Evolutionary conservation across 495 filamentous ascomycete genomes (phyloP).

Genomic region (Penicillium nucicola): DNA sequence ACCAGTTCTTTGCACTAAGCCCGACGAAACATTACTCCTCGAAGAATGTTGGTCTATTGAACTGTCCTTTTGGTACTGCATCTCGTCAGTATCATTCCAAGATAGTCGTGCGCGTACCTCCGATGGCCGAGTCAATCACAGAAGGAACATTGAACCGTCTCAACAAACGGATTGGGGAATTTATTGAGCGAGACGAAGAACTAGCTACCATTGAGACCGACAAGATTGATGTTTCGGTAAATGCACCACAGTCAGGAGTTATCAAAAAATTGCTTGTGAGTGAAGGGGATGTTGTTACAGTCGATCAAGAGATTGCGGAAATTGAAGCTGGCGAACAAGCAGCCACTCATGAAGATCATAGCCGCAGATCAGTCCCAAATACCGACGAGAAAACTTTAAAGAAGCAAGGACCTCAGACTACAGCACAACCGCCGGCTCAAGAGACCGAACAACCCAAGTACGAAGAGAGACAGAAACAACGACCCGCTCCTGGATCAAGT

Average conservation of each 20-base stretch:
- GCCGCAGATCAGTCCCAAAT: slow-evolving; percentile 1
- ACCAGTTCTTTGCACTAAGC: no score
- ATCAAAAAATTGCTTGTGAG: slow-evolving; percentile 78
- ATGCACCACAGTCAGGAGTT: slow-evolving; percentile 77
- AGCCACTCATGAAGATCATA: slow-evolving; percentile 33
- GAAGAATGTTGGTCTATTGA: no score
- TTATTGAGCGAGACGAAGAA: slow-evolving; percentile 83
- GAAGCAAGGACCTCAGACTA: no score
- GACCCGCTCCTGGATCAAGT: no score
- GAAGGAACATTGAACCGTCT: slow-evolving; percentile 86
- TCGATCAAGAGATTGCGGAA: slow-evolving; percentile 77
- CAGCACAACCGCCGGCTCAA: no score
- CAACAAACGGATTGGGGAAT: slow-evolving; percentile 81
- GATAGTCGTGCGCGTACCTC: slow-evolving; percentile 75
- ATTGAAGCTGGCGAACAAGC: slow-evolving; percentile 64
- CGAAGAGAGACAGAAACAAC: no score
- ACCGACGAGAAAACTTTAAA: no score
- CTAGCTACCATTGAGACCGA: slow-evolving; percentile 93
- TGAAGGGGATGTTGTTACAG: slow-evolving; percentile 84
- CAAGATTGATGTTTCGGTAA: slow-evolving; percentile 89
- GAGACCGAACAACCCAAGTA: no score
- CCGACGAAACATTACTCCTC: no score
- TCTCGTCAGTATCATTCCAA: slow-evolving; percentile 43
- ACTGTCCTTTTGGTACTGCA: no score
- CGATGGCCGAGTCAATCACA: slow-evolving; percentile 95